phyloP scores from a whole-genome alignment of 2,329 filamentous ascomycete genomes.

The Ophiocordyceps camponoti-saundersi region DNA sequence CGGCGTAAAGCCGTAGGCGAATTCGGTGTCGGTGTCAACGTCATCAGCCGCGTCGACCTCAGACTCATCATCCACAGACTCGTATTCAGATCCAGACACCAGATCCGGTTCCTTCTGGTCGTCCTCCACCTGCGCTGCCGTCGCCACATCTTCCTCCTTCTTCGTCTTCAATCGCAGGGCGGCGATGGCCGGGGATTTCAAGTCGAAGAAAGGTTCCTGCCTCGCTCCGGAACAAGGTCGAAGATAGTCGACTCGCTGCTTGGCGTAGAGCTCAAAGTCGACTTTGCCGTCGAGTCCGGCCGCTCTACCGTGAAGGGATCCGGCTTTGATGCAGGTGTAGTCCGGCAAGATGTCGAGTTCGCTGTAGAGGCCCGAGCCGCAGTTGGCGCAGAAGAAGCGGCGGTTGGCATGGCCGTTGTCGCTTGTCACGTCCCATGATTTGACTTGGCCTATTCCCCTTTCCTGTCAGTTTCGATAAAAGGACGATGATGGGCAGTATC shows the following conservation, averaged over 20 bases:
- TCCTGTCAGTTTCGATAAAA: neutral
- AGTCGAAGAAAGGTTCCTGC: constrained; percentile 4
- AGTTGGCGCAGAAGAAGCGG: constrained; percentile 36
- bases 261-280: constrained; percentile 33
- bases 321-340: constrained; percentile 31
- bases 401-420: constrained; percentile 35
- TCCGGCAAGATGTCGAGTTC: constrained; percentile 35
- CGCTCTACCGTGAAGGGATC: constrained; percentile 29
- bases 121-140: too few relatives aligned
- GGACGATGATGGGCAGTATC: neutral
- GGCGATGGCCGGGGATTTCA: too few relatives aligned
- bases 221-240: constrained; percentile 15
- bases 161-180: too few relatives aligned
- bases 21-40: too few relatives aligned
- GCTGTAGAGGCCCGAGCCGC: constrained; percentile 33
- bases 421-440: constrained; percentile 27
- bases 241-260: constrained; percentile 28
- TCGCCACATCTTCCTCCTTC: too few relatives aligned
- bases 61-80: too few relatives aligned
- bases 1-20: too few relatives aligned
- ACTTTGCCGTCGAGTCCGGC: constrained; percentile 24
- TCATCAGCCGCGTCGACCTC: too few relatives aligned
- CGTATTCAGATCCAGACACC: too few relatives aligned
- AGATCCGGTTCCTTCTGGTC: too few relatives aligned
- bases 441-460: constrained; percentile 18